Evolutionary conservation across 2,329 filamentous ascomycete genomes (phyloP), one percentile per base, ranked within the genome.

Genomic region (Pseudocercospora vitis): DNA sequence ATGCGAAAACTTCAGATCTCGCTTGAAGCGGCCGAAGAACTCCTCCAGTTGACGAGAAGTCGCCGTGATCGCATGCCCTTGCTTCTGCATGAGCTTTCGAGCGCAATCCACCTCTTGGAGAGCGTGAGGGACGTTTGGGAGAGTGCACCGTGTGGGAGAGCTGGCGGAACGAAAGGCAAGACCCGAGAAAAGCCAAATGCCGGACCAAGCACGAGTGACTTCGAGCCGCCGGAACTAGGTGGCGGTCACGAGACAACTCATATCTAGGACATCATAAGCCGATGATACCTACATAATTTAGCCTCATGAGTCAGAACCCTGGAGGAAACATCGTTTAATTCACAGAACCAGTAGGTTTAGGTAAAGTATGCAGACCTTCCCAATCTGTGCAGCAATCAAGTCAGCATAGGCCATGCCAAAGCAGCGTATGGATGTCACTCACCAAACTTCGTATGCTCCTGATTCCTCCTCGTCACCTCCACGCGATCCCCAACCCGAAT

Each of bases 401-500:
- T 59, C 19, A 57, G 48, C 48, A 50, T 19, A 44, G 26, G 14
- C 35, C 44, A 23, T 11, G 21, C 28, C 19, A 52, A 16, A 44
- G 8, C 37, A 7, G 4, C 1, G 26, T 14, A 26, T 23, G 18
- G 2, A 3, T 9, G 21, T 16, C 48, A 65, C 74, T 70, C 62
- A 78, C 76, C 74, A 63, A 74, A 78, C 12, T 59, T 61, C 0
- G 73, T 76, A 56, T 69, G 57, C 51, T 74, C 71, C 23, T 63
- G 61, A 59, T 75, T 75, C 21, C 68, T 60, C 63, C 65, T 69
- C 0, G 59, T 67, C 2, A 78, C 72, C 8, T 63, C 67, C 3
- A 76, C 75, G 47, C 70, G 67, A 56, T 78, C 74, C 0, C 76
- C 75, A n/a, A 77, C 71, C 21, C 57, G 63, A 7, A 74, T 59